Base-by-base conservation (phyloP, 257 asterid genomes). In the Solanum pinnatisectum region DNA sequence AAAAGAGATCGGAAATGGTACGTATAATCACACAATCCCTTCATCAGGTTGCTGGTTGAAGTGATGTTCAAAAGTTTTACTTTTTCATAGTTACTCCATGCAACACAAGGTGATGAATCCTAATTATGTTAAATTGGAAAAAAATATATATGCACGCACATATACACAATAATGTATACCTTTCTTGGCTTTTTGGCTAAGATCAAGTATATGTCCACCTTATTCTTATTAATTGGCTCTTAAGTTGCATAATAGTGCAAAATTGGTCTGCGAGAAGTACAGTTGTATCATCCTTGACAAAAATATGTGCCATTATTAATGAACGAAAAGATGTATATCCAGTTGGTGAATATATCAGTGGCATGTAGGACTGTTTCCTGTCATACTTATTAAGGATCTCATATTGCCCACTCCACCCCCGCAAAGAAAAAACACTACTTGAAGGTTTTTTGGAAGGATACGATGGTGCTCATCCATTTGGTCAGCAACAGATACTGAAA, bases 1-100 rank as follows among this genome's bases (percentile, higher is more conserved):
- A 40, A 92, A 93, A 89, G 60, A 36, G 65, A 40, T 84, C 83
- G 92, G 79, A 67, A 89, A 88, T 82, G 96, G 98, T 94, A 90
- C 18, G 87, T 68, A 33, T 36, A 60, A 63, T 35, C 71, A 63
- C 42, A n/a, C 37, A 20, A 52, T 23, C 77, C 25, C 13, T 76
- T 14, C 35, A 6, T 63, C 8, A 52, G 77, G 33, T 79, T 30
- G 49, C 8, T 40, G 27, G 40, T 39, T 60, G 37, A 22, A 22
- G 83, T 20, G 63, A 86, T 81, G 70, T 81, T 81, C 30, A 46
- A 46, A 81, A 81, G 85, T 46, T 81, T 8, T 81, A 42, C 30
- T 49, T 18, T 49, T 30, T 81, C 10, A 30, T 46, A 49, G 23
- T 77, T 23, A 30, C 18, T 30, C 3, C 30, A 44, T 46, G 85